A percentile compares a stretch with the other conserved stretches of the same genome.
Evolutionary conservation across 257 asterid species (phyloP).

Genomic region (Salvia rosmarinus): DNA sequence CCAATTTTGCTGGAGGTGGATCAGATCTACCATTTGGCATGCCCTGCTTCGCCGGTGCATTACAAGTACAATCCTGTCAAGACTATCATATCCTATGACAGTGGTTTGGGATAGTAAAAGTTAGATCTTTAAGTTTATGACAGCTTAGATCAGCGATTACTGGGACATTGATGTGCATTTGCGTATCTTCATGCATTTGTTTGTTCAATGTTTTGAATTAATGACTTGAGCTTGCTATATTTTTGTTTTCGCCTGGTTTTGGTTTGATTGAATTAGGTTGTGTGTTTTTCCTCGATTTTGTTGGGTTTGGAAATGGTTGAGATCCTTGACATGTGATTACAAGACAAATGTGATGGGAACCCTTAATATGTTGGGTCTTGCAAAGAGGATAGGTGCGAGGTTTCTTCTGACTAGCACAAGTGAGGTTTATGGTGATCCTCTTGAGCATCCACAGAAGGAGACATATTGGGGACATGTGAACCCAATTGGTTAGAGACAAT

Average conservation of each 20-base stretch:
- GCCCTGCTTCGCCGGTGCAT: slow-evolving; percentile 81
- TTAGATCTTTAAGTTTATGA: slow-evolving; percentile 3
- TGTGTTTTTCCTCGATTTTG: neutral
- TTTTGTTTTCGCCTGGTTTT: slow-evolving; percentile 3
- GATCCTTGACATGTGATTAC: slow-evolving; percentile 68
- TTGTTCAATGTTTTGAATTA: neutral
- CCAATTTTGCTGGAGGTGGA: slow-evolving; percentile 81
- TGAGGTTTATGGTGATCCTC: slow-evolving; percentile 98
- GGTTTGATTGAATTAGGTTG: neutral
- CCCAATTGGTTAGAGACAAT: slow-evolving; percentile 68
- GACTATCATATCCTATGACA: slow-evolving; percentile 69
- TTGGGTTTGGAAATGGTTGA: slow-evolving; percentile 38
- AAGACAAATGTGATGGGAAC: slow-evolving; percentile 99
- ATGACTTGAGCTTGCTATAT: neutral
- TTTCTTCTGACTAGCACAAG: slow-evolving; percentile 94
- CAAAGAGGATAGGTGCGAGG: slow-evolving; percentile 89
- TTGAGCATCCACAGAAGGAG: slow-evolving; percentile 99
- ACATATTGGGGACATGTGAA: slow-evolving; percentile 98
- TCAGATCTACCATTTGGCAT: slow-evolving; percentile 81
- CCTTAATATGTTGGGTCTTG: slow-evolving; percentile 95
- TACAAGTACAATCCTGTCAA: slow-evolving; percentile 75
- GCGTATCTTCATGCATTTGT: slow-evolving; percentile 17
- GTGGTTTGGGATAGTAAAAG: neutral
- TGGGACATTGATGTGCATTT: neutral
- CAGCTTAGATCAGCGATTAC: slow-evolving; percentile 16